phyloP scores from a whole-genome alignment of 2,329 filamentous ascomycete species.

The Akanthomyces uredinophilus region DNA sequence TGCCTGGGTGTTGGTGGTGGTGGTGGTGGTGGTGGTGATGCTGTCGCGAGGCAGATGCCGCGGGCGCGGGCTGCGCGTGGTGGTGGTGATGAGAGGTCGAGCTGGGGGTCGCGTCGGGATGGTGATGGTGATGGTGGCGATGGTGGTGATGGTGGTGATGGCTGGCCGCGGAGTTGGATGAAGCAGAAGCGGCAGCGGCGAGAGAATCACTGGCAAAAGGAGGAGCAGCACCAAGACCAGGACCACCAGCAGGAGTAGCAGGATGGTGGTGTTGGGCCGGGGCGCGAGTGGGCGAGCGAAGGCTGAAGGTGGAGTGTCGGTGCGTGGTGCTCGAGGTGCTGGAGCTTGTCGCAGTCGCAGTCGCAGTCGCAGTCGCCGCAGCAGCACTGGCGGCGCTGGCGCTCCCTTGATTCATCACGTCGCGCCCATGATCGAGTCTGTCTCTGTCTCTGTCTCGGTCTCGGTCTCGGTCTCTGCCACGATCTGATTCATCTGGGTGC shows the following conservation, averaged over 20 bases:
- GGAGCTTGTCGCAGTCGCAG: background rate
- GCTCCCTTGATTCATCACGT: conserved; percentile 35
- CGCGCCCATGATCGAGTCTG: conserved; percentile 36
- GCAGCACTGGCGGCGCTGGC: conserved; percentile 15
- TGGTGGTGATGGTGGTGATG: conserved; percentile 27
- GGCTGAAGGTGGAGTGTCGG: conserved; percentile 41
- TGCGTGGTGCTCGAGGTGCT: conserved; percentile 19
- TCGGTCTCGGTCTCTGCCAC: background rate
- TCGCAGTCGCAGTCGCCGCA: conserved; percentile 22
- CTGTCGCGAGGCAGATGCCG: background rate
- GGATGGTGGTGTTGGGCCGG: conserved; percentile 22
- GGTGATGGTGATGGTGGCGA: conserved; percentile 23
- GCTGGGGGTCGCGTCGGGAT: conserved; percentile 15
- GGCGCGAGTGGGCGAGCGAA: conserved; percentile 42
- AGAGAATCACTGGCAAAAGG: background rate
- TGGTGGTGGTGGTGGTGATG: conserved; percentile 16
- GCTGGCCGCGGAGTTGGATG: conserved; percentile 17
- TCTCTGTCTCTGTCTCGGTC: conserved; percentile 23
- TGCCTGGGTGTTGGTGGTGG: conserved; percentile 14
- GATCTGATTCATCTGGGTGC: background rate
- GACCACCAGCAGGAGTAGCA: conserved; percentile 11
- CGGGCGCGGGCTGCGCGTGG: conserved; percentile 7
- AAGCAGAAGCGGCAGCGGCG: background rate
- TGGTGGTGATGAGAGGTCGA: conserved; percentile 25
- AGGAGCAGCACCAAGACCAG: background rate